Base-by-base conservation (phyloP, 345 rosid genomes). In the Gossypium longicalyx region DNA sequence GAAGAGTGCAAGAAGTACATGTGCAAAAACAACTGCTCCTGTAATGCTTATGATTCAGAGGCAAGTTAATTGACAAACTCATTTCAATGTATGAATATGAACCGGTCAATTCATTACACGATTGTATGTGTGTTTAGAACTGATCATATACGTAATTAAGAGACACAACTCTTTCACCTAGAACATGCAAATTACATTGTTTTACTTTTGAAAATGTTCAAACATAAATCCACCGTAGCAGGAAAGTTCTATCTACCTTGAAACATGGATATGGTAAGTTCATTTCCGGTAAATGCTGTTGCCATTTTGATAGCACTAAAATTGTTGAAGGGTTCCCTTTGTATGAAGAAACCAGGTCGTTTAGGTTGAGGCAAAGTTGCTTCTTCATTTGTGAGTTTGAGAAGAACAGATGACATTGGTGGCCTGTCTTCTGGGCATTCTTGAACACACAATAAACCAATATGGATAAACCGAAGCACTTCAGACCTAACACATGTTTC, bases 11-110 rank as follows among this genome's bases (percentile, higher is more conserved):
- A 77, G 45, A 57, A 77, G 45, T 12, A 22, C 8, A 3, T 60
- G 38, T 87, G 89, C 76, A 5, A 12, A 17, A 2, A 4, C 1
- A 85, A 89, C 29, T 89, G 93, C 72, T 83, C 86, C 4, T 89
- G 93, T 3, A 85, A 41, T 0, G 93, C 87, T 58, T 87, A 86
- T 73, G 76, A 85, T 34, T 34, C 7, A 34, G 41, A 6, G 41
- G 41, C 41, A 34, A 34, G 41, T 0, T 34, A 34, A 34, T 34
- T 34, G 41, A 34, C 41, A 34, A 34, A 4, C 1, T 34, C 41
- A 34, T 34, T 34, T 34, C 41, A 34, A 34, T 34, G 41, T 34
- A 34, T 34, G 41, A 34, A 34, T 34, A 5, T 34, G 41, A 34
- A 5, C 41, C 41, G 1, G 7, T 34, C 41, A 34, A 5, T 34